These are phyloP conservation scores for Gossypium trilobum DNA, from an alignment of 441 rosid species.

Conservation along the genomic window DNA sequence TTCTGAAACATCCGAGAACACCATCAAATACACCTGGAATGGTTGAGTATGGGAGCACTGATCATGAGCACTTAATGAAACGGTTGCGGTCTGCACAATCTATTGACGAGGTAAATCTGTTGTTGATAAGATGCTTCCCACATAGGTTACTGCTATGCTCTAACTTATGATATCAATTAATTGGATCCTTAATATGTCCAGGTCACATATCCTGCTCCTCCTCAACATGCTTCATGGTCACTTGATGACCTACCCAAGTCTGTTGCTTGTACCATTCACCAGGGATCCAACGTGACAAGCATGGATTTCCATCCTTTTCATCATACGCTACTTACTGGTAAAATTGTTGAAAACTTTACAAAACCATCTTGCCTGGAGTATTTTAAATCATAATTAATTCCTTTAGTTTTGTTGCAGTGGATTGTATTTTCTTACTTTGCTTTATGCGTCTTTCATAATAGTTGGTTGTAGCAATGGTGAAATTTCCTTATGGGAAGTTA, in stretches of 20 bases:
- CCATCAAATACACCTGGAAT: conserved; percentile 25
- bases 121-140: neutral
- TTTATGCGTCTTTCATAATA: neutral
- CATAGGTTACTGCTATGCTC: neutral
- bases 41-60: conserved; percentile 26
- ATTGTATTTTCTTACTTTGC: conserved; percentile 6
- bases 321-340: conserved; percentile 24
- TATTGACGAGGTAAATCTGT: conserved; percentile 26
- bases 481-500: conserved; percentile 24
- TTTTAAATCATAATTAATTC: neutral
- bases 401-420: neutral
- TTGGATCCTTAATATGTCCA: neutral
- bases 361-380: neutral
- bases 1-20: conserved; percentile 26
- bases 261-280: conserved; percentile 24
- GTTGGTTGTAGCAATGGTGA: conserved; percentile 29
- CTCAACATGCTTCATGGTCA: conserved; percentile 23
- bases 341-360: neutral
- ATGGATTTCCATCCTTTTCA: conserved; percentile 34
- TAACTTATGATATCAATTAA: neutral
- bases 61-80: conserved; percentile 30
- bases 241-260: conserved; percentile 26
- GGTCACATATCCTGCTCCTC: conserved; percentile 19
- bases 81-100: conserved; percentile 26
- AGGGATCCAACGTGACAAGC: conserved; percentile 28